These are phyloP conservation scores for Clavariopsis aquatica DNA, from an alignment of 495 filamentous ascomycete species.

Conservation along the genomic window DNA sequence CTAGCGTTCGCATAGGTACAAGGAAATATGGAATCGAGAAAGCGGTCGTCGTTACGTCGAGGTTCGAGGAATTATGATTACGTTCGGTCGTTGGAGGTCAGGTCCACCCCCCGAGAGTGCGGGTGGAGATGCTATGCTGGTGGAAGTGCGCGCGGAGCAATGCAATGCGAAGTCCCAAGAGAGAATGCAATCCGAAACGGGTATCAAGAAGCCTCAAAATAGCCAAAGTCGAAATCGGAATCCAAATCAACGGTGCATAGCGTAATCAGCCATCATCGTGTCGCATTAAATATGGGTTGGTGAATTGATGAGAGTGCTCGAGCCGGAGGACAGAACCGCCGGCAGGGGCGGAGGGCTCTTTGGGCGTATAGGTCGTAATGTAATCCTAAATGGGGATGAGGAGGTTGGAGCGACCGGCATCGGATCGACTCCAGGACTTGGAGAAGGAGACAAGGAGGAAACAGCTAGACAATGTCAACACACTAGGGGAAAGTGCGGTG, in stretches of 20 bases:
- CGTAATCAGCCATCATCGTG: conserved; percentile 34
- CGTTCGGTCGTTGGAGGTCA: conserved; percentile 12
- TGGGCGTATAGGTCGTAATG: conserved; percentile 21
- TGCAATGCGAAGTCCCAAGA: conserved; percentile 30
- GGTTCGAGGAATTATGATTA: conserved; percentile 29
- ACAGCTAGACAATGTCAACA: conserved; percentile 26
- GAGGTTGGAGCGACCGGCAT: neutral
- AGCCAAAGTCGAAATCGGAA: conserved; percentile 12
- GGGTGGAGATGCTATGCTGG: conserved; percentile 19
- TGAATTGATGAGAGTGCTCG: conserved; percentile 30
- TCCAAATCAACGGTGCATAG: conserved; percentile 33
- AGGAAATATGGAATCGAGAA: conserved; percentile 19
- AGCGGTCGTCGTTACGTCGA: conserved; percentile 21
- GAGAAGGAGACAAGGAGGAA: conserved; percentile 20
- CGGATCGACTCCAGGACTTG: conserved; percentile 7
- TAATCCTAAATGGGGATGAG: neutral
- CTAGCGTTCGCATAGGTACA: conserved; percentile 12
- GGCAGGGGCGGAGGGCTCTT: conserved; percentile 3
- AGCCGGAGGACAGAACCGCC: conserved; percentile 20
- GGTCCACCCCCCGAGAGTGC: neutral
- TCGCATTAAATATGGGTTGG: conserved; percentile 31
- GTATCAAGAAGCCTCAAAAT: conserved; percentile 33
- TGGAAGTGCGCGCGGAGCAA: conserved; percentile 26
- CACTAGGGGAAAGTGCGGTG: conserved; percentile 16
- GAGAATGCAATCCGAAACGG: conserved; percentile 27